These are phyloP conservation scores for Pittosporum tobira DNA, from an alignment of 129 eudicot species.

Conservation along the genomic window DNA sequence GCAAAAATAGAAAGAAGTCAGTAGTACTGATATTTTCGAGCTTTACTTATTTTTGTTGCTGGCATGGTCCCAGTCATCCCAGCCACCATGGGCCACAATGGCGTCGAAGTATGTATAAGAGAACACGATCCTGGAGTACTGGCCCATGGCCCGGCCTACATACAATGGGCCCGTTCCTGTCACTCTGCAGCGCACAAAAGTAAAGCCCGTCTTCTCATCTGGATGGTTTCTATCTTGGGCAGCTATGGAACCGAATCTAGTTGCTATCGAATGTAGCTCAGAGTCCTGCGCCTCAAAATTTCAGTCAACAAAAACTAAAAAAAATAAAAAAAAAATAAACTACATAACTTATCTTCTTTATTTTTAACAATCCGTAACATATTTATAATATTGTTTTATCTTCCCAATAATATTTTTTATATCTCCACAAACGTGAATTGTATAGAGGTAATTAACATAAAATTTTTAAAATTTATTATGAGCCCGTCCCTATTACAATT, in stretches of 20 bases:
- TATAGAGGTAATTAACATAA: too few relatives aligned
- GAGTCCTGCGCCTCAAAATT: slow-evolving; percentile 69
- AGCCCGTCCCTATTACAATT: too few relatives aligned
- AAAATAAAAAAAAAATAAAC: too few relatives aligned
- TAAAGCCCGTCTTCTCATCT: slow-evolving; percentile 80
- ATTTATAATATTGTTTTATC: too few relatives aligned
- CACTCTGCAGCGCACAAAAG: slow-evolving; percentile 74
- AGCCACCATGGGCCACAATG: slow-evolving; percentile 83
- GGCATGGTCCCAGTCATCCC: slow-evolving; percentile 94
- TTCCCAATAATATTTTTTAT: too few relatives aligned
- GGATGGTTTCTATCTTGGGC: slow-evolving; percentile 68
- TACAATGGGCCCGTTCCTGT: slow-evolving; percentile 86
- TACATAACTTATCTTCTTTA: too few relatives aligned
- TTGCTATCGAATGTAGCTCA: slow-evolving; percentile 89
- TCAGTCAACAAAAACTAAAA: too few relatives aligned
- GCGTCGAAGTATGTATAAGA: slow-evolving; percentile 81
- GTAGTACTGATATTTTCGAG: too few relatives aligned
- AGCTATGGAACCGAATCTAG: slow-evolving; percentile 83
- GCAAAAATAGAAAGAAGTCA: too few relatives aligned
- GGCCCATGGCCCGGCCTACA: slow-evolving; percentile 98
- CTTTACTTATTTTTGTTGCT: slow-evolving; percentile 85
- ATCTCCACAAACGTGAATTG: too few relatives aligned
- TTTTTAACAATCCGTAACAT: too few relatives aligned
- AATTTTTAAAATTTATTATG: too few relatives aligned
- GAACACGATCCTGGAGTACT: slow-evolving; percentile 78